Percentiles rank a stretch among this genome's conserved stretches.
These are phyloP conservation scores for Ustilago xerochloae DNA, from an alignment of 1,284 basidiomycete species.

Conservation along the genomic window DNA sequence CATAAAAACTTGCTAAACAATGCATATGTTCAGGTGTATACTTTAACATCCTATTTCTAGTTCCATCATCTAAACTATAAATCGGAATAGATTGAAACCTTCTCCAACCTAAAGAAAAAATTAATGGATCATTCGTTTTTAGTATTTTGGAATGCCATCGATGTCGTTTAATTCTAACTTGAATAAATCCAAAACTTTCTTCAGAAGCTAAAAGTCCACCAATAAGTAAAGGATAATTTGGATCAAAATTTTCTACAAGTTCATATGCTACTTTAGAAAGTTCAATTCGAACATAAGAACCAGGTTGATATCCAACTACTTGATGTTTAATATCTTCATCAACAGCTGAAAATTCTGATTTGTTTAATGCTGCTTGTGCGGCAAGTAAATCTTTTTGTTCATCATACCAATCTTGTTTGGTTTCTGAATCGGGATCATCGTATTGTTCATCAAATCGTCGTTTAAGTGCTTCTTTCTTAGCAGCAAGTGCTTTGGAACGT, in stretches of 20 bases:
- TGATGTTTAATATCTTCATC: constrained; percentile 82
- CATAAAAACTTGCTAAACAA: constrained; percentile 88
- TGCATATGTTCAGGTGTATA: constrained; percentile 99
- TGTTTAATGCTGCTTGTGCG: constrained; percentile 84
- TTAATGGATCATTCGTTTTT: constrained; percentile 96
- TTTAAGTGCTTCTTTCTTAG: constrained; percentile 91
- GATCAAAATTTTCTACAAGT: constrained; percentile 92
- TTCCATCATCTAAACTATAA: constrained; percentile 88
- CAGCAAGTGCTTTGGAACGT: constrained; percentile 75
- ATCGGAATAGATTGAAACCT: constrained; percentile 94
- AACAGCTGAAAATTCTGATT: constrained; percentile 84
- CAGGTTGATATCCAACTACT: constrained; percentile 90
- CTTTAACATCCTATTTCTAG: constrained; percentile 95
- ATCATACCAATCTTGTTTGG: constrained; percentile 65
- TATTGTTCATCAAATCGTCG: constrained; percentile 97
- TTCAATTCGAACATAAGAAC: constrained; percentile 93
- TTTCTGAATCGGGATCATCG: constrained; percentile 79
- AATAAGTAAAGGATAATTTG: constrained; percentile 87
- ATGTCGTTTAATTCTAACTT: constrained; percentile 95
- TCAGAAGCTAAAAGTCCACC: constrained; percentile 93
- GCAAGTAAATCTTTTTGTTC: constrained; percentile 91
- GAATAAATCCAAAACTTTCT: constrained; percentile 88
- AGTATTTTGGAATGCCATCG: constrained; percentile 91
- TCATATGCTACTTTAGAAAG: constrained; percentile 86
- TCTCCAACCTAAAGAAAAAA: constrained; percentile 94